Evolutionary conservation across 768 basidiomycete genomes (phyloP), one percentile per base, ranked within the genome.

Genomic region (Termitomyces sp.): DNA sequence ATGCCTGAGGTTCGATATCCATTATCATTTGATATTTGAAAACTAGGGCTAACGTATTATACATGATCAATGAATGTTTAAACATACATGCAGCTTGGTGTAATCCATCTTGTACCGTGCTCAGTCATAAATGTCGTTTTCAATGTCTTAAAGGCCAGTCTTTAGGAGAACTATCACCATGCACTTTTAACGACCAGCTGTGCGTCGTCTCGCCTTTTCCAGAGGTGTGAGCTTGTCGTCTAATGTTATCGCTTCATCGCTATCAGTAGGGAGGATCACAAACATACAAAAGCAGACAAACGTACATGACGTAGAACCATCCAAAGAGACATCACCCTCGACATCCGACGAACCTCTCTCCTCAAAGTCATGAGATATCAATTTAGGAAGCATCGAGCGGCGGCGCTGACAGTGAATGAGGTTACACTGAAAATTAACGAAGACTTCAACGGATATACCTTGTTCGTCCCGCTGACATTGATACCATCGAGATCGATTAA

Each of bases 341-440:
- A 58, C 64, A 23, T 72, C 70, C 3, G 65, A 65, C 14, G 67
- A 48, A 46, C 60, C 54, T 30, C 49, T 57, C 47, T 66, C 67
- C 50, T 63, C 65, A 35, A 65, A 51, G 35, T 66, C 60, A 1
- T 71, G 73, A 17, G 76, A 71, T 62, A 86, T 73, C 23, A 81
- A 68, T 60, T 82, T 86, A 0, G 89, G 88, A 45, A 90, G 69
- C 78, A 87, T 83, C 3, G 90, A 88, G 49, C 84, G 82, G 21
- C 88, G 86, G 23, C 87, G 85, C 87, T 90, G 62, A 21, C 56
- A 26, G 38, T 53, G 54, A 47, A 50, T 54, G 54, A 57, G 47
- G 49, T 17, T 17, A 50, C 11, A 19, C 19, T 17, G 41, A 1
- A 31, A 38, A 50, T 14, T 21, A 4, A 21, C 14, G 9, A 44